Conservation (phyloP, 1,139 yeast species). For the Kluyveromyces marxianus region DNA sequence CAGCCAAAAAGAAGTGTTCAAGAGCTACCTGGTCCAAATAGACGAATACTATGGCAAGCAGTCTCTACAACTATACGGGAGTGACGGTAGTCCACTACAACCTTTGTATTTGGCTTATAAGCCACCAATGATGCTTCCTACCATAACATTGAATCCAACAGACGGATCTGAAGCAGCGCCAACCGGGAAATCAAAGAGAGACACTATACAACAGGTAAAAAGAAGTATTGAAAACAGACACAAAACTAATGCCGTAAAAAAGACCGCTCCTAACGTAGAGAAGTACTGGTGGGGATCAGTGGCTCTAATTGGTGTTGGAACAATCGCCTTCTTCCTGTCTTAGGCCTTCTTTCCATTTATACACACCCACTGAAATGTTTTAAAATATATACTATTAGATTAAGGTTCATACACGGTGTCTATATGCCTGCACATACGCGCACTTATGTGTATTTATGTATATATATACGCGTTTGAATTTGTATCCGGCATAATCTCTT, state of each 20-base stretch:
- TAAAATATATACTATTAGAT: no score
- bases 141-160: conserved; percentile 84
- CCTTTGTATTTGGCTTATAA: conserved; percentile 86
- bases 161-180: conserved; percentile 32
- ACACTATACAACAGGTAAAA: conserved; percentile 45
- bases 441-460: no score
- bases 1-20: conserved; percentile 55
- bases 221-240: conserved; percentile 74
- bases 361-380: not conserved
- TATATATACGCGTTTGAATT: no score
- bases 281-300: conserved; percentile 25
- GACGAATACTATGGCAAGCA: conserved; percentile 81
- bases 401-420: no score
- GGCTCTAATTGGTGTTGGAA: conserved; percentile 25
- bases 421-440: no score
- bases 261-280: conserved; percentile 15
- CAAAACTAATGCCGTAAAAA: conserved; percentile 57
- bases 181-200: conserved; percentile 23
- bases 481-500: no score
- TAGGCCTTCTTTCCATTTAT: conserved; percentile 2
- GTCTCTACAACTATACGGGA: conserved; percentile 65
- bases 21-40: conserved; percentile 50
- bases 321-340: conserved; percentile 21
- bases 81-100: conserved; percentile 76
- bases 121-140: conserved; percentile 96